Conservation (phyloP, 2,329 filamentous ascomycete species). For the Paecilomyces niveus region DNA sequence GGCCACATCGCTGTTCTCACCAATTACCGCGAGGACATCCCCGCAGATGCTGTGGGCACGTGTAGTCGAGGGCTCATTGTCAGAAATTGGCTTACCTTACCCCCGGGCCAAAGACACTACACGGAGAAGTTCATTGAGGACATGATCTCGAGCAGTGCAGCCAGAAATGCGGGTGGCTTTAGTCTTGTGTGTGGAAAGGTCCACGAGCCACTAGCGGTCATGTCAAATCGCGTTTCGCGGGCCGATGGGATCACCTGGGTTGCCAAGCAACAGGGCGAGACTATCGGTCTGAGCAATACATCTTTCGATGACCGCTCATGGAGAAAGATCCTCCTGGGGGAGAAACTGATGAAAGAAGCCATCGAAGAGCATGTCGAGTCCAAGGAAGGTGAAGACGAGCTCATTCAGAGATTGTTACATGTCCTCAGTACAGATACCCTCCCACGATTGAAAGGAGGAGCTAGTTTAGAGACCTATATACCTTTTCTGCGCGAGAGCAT, state of each 20-base stretch:
- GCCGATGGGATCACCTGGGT: conserved; percentile 47
- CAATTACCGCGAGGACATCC: conserved; percentile 54
- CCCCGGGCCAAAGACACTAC: conserved; percentile 30
- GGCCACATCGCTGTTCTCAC: conserved; percentile 57
- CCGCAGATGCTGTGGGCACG: conserved; percentile 39
- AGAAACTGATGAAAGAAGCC: conserved; percentile 44
- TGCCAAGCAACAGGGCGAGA: conserved; percentile 42
- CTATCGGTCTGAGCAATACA: conserved; percentile 55
- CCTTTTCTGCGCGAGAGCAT: conserved; percentile 53
- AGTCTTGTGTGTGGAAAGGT: conserved; percentile 54
- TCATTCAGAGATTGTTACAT: conserved; percentile 47
- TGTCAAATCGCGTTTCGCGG: conserved; percentile 56
- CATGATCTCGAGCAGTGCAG: conserved; percentile 48
- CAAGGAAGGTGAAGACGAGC: conserved; percentile 39
- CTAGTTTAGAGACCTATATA: conserved; percentile 50
- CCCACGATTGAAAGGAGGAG: conserved; percentile 42
- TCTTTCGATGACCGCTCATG: conserved; percentile 52
- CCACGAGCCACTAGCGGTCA: conserved; percentile 47
- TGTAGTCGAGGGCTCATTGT: conserved; percentile 53
- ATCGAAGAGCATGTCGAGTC: conserved; percentile 39
- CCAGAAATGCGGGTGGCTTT: conserved; percentile 56
- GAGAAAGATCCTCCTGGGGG: conserved; percentile 56
- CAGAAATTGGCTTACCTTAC: conserved; percentile 50
- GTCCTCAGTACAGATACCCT: conserved; percentile 51
- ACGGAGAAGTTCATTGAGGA: conserved; percentile 47